These are phyloP conservation scores for Eutrema japonicum DNA, from an alignment of 345 rosid species.

Conservation along the genomic window DNA sequence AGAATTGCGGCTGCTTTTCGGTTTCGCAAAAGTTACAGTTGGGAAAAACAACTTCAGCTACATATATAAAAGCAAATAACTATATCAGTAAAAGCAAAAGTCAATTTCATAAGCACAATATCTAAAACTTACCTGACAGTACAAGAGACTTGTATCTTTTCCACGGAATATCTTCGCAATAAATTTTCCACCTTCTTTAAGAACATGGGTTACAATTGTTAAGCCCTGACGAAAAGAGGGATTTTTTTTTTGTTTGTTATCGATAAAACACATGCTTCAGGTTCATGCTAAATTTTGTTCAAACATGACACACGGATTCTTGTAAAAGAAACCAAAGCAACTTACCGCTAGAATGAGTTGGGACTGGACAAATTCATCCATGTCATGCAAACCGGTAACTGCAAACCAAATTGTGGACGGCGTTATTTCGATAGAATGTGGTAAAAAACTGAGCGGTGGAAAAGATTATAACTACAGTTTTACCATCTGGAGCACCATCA, in stretches of 20 bases:
- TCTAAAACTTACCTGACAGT: conserved; percentile 70
- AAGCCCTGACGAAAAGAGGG: conserved; percentile 60
- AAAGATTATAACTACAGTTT: conserved; percentile 27
- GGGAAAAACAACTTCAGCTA: conserved; percentile 95
- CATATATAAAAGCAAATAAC: conserved; percentile 39
- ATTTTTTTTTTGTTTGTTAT: not conserved
- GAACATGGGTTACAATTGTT: conserved; percentile 86
- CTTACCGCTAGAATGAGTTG: conserved; percentile 95
- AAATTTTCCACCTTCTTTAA: conserved; percentile 89
- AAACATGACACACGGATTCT: conserved; percentile 4
- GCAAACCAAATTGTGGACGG: conserved; percentile 43
- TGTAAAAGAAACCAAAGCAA: conserved; percentile 10
- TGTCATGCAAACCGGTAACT: conserved; percentile 99
- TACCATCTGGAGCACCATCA: conserved; percentile 99
- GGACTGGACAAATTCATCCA: conserved; percentile 98
- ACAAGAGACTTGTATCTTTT: conserved; percentile 94
- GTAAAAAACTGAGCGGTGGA: not conserved
- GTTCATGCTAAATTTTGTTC: not conserved
- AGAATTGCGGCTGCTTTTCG: conserved; percentile 98
- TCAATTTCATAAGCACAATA: conserved; percentile 8
- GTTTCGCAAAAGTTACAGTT: conserved; percentile 90
- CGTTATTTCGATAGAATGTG: conserved; percentile 19
- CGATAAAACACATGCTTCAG: not conserved
- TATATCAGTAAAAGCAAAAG: conserved; percentile 20
- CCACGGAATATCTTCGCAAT: conserved; percentile 98